Base-by-base conservation (phyloP, 306 rosid genomes). In the Vicia sativa region DNA sequence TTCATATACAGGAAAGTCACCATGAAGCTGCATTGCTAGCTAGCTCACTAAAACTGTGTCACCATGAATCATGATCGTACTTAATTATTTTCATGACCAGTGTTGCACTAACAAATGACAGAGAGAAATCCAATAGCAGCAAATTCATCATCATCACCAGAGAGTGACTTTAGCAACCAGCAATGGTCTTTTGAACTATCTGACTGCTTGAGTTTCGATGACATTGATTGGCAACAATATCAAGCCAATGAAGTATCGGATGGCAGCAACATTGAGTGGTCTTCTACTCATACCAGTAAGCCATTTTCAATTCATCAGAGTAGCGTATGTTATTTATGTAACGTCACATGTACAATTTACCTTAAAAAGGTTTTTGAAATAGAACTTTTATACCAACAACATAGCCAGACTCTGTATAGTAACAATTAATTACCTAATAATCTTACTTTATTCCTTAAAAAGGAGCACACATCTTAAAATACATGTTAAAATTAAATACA, bases 1-100 rank as follows among this genome's bases (percentile, higher is more conserved):
- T 77, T 52, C 77, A 80, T 50, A 52, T 12, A 23, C 26, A 28
- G 91, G 96, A 90, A 90, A 82, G 55, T 84, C 71, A 62, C 80
- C 55, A 46, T 70, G 91, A 86, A 89, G 77, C 85, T 50, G n/a
- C 89, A 87, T 78, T 6, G 11, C 86, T 80, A 13, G 11, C 35
- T 23, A 13, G 10, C 84, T 80, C 15, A 21, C 53, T 16, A 63
- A 49, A 56, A 37, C 23, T 21, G 23, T 21, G 23, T 21, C 23
- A n/a, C n/a, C n/a, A n/a, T 21, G 23, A 21, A 21, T 21, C 23
- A 2, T 2, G 23, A 21, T 21, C 23, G 2, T 21, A 21, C 2
- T 58, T n/a, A n/a, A n/a, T n/a, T 25, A 62, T 63, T 69, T 70
- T 45, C 75, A 57, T 7, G 49, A 31, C 1, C n/a, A n/a, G 9